Evolutionary conservation across 345 rosid genomes (phyloP).

Genomic region (Brassica napus): Da-Ae NC_063439.1:8880001-8880500

Average conservation of each 20-base stretch:
- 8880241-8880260: too few relatives aligned
- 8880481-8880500: neutral
- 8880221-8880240: too few relatives aligned
- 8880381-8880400: constrained; percentile 1
- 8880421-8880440: neutral
- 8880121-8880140: neutral
- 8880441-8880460: neutral
- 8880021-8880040: constrained; percentile 1
- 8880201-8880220: neutral
- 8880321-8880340: neutral
- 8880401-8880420: neutral
- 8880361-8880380: neutral
- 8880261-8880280: too few relatives aligned
- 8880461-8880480: neutral
- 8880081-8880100: neutral
- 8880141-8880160: constrained; percentile 12
- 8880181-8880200: neutral
- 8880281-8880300: too few relatives aligned
- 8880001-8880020: neutral
- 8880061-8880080: neutral
- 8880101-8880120: constrained; percentile 5
- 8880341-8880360: neutral
- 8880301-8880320: too few relatives aligned
- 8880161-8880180: constrained; percentile 10
- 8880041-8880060: neutral